These are phyloP conservation scores for Geranomyces michiganensis DNA, from an alignment of 192 early-diverging fungal genomes.

Conservation along the genomic window DNA sequence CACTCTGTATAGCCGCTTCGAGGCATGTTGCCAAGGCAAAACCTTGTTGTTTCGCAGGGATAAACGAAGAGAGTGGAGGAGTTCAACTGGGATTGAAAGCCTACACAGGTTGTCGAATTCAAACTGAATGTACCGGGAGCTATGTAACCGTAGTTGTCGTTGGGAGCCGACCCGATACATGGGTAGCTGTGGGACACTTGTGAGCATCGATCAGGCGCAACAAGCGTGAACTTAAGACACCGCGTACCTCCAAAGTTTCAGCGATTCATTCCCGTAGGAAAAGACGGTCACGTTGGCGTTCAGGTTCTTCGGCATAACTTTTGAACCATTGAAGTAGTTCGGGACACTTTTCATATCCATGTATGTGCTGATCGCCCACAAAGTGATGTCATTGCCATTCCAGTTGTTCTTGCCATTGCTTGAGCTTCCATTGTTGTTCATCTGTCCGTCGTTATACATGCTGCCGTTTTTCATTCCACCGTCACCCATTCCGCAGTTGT, in stretches of 20 bases:
- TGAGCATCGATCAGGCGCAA: not conserved
- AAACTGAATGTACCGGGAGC: not conserved
- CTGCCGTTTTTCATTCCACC: not conserved
- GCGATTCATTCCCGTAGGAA: not conserved
- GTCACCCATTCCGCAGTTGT: no score
- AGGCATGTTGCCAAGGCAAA: slow-evolving; percentile 1
- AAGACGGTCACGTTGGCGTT: not conserved
- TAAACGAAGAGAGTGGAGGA: not conserved
- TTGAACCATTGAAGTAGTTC: slow-evolving; percentile 9
- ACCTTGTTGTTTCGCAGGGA: not conserved
- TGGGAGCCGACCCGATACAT: slow-evolving; percentile 1
- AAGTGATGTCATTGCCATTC: not conserved
- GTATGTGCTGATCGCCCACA: not conserved
- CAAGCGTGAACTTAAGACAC: not conserved
- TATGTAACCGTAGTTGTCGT: not conserved
- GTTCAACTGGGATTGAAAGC: not conserved
- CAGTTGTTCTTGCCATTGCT: not conserved
- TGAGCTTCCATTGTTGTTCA: not conserved
- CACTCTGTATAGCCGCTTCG: no score
- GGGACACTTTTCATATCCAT: not conserved
- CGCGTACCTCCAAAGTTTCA: not conserved
- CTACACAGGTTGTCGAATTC: slow-evolving; percentile 12
- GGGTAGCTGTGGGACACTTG: not conserved
- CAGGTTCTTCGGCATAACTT: not conserved
- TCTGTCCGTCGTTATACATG: not conserved